phyloP scores from a whole-genome alignment of 2,329 filamentous ascomycete species.

The Hirsutella thompsonii region DNA sequence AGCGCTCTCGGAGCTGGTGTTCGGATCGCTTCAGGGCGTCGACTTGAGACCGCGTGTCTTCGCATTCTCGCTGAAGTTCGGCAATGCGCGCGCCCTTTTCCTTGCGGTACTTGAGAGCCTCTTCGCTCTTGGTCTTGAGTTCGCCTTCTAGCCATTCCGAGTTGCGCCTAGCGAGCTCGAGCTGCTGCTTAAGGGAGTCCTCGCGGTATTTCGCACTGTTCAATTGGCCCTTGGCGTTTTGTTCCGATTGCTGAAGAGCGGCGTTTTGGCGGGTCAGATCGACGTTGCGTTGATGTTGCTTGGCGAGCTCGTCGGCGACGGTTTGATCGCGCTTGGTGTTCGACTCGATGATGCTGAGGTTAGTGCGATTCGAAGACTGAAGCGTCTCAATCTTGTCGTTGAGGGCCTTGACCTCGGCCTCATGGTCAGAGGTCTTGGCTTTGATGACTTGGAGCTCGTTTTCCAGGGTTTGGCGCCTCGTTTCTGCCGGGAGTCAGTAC shows the following conservation, averaged over 20 bases:
- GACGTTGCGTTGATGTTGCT: constrained; percentile 79
- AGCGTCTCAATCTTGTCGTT: constrained; percentile 75
- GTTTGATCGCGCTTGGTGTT: constrained; percentile 80
- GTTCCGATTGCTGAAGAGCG: constrained; percentile 68
- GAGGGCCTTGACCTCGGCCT: constrained; percentile 62
- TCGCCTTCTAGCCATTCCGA: constrained; percentile 90
- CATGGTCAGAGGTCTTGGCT: constrained; percentile 59
- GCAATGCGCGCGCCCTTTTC: constrained; percentile 86
- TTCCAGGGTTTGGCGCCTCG: constrained; percentile 59
- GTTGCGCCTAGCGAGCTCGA: constrained; percentile 78
- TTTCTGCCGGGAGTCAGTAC: constrained; percentile 43
- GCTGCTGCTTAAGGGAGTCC: constrained; percentile 78
- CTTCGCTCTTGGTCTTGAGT: constrained; percentile 76
- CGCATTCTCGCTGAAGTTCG: constrained; percentile 76
- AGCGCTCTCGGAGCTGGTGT: constrained; percentile 62
- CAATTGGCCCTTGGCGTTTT: constrained; percentile 66
- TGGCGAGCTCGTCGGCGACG: constrained; percentile 72
- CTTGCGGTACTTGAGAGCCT: constrained; percentile 82
- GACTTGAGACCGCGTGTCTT: constrained; percentile 66
- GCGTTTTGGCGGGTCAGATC: constrained; percentile 75
- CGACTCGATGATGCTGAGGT: constrained; percentile 75
- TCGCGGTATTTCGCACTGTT: constrained; percentile 82
- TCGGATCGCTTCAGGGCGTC: constrained; percentile 72
- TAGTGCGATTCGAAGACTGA: constrained; percentile 86
- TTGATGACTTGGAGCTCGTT: constrained; percentile 71